A percentile compares a stretch with the other conserved stretches of the same genome.
Evolutionary conservation across 1,139 yeast genomes (phyloP).

Genomic region (Scheffersomyces titani): DNA sequence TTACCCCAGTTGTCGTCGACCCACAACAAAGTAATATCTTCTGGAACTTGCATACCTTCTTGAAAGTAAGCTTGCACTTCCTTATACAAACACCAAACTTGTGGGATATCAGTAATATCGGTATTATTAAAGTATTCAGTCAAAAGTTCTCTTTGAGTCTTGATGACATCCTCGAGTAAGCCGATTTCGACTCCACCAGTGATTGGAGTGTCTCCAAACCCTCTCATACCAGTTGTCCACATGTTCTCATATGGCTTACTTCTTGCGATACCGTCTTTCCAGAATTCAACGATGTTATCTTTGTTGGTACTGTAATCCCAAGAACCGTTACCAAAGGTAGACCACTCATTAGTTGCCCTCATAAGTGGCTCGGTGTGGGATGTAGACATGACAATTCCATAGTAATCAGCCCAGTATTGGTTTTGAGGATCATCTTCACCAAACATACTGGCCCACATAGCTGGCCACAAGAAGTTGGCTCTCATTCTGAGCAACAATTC

Average conservation of each 20-base stretch:
- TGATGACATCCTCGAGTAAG: constrained; percentile 14
- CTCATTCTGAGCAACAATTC: constrained; percentile 15
- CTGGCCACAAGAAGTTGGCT: constrained; percentile 19
- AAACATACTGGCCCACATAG: constrained; percentile 19
- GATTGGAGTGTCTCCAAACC: constrained; percentile 17
- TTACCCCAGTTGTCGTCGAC: constrained; percentile 21
- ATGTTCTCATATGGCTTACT: constrained; percentile 16
- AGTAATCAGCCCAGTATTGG: constrained; percentile 20
- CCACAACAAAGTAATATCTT: constrained; percentile 19
- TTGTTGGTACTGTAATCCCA: constrained; percentile 18
- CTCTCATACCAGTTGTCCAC: constrained; percentile 20
- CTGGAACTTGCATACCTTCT: constrained; percentile 19
- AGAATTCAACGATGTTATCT: constrained; percentile 14
- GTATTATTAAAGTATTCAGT: constrained; percentile 9
- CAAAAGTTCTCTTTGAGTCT: constrained; percentile 13
- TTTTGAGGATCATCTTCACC: constrained; percentile 15
- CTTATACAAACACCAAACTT: constrained; percentile 19
- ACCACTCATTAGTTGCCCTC: constrained; percentile 19
- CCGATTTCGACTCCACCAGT: constrained; percentile 14
- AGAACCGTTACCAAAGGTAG: constrained; percentile 12
- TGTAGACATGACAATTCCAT: constrained; percentile 19
- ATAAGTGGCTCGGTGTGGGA: constrained; percentile 20
- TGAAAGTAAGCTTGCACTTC: constrained; percentile 18
- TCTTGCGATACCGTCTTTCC: constrained; percentile 17
- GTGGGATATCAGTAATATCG: constrained; percentile 14